Percentiles rank a stretch among this genome's conserved stretches.
phyloP scores from a whole-genome alignment of 345 rosid genomes.

The Aquilaria sinensis region DNA sequence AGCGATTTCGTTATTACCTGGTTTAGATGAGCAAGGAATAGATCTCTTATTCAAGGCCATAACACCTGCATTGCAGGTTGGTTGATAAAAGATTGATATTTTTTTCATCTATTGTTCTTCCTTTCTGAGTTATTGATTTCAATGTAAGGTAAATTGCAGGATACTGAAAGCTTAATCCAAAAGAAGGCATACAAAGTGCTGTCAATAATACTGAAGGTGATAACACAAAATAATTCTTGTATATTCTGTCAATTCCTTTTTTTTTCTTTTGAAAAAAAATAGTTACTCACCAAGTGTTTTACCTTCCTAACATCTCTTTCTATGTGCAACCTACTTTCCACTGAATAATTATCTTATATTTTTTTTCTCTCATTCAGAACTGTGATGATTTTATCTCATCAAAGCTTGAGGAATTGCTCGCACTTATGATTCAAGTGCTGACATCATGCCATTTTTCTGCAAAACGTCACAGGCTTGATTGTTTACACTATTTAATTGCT shows the following conservation, averaged over 20 bases:
- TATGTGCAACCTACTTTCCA: not conserved
- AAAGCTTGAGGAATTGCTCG: conserved; percentile 56
- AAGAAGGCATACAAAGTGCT: conserved; percentile 96
- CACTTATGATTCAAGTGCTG: conserved; percentile 62
- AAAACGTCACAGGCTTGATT: conserved; percentile 84
- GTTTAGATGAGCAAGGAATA: conserved; percentile 50
- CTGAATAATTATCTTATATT: too few relatives aligned
- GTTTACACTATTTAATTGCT: conserved; percentile 69
- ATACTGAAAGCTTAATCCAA: conserved; percentile 62
- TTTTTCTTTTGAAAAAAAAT: not conserved
- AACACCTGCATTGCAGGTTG: conserved; percentile 79
- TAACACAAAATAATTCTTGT: conserved; percentile 1
- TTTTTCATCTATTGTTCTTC: conserved; percentile 9
- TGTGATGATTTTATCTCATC: conserved; percentile 51
- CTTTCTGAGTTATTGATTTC: conserved; percentile 4
- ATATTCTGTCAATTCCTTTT: conserved; percentile 10
- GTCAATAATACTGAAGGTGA: conserved; percentile 73
- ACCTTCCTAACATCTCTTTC: not conserved
- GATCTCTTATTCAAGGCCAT: conserved; percentile 51
- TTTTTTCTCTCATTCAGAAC: conserved; percentile 29
- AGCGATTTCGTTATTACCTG: conserved; percentile 77
- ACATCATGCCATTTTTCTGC: conserved; percentile 86
- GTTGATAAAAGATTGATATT: conserved; percentile 7
- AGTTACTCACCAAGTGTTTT: too few relatives aligned
- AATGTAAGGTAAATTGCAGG: conserved; percentile 37